phyloP scores from a whole-genome alignment of 2,329 filamentous ascomycete genomes.

The Aureobasidium pullulans region DNA sequence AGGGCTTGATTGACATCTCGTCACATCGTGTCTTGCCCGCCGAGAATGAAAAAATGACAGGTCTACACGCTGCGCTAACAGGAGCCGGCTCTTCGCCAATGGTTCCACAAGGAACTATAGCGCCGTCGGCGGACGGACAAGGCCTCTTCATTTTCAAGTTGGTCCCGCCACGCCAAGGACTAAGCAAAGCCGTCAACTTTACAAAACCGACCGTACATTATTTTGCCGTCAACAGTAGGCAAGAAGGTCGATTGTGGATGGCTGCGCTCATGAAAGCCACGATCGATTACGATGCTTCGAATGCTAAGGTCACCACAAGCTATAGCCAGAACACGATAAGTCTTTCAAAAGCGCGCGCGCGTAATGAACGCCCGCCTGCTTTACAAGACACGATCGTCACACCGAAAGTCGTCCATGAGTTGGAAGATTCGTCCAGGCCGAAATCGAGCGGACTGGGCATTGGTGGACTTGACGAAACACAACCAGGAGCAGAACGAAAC shows the following conservation, averaged over 20 bases:
- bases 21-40: constrained; percentile 94
- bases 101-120: constrained; percentile 43
- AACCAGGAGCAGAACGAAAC: not conserved
- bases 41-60: constrained; percentile 82
- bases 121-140: constrained; percentile 31
- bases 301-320: constrained; percentile 71
- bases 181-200: constrained; percentile 89
- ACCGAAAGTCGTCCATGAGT: not conserved
- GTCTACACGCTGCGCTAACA: constrained; percentile 84
- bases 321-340: constrained; percentile 98
- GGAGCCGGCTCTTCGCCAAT: constrained; percentile 63
- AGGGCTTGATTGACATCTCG: constrained; percentile 94
- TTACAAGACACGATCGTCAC: constrained; percentile 43
- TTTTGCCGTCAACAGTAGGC: constrained; percentile 87
- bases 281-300: constrained; percentile 76
- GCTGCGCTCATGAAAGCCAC: constrained; percentile 97
- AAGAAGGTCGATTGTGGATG: constrained; percentile 93
- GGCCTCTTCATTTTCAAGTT: constrained; percentile 97
- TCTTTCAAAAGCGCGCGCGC: constrained; percentile 75
- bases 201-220: constrained; percentile 97
- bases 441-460: constrained; percentile 20
- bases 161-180: constrained; percentile 77
- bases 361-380: constrained; percentile 84
- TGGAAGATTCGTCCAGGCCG: not conserved
- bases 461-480: constrained; percentile 17